phyloP scores from a whole-genome alignment of 2,329 filamentous ascomycete species.

The Paracamarosporium sp. region DNA sequence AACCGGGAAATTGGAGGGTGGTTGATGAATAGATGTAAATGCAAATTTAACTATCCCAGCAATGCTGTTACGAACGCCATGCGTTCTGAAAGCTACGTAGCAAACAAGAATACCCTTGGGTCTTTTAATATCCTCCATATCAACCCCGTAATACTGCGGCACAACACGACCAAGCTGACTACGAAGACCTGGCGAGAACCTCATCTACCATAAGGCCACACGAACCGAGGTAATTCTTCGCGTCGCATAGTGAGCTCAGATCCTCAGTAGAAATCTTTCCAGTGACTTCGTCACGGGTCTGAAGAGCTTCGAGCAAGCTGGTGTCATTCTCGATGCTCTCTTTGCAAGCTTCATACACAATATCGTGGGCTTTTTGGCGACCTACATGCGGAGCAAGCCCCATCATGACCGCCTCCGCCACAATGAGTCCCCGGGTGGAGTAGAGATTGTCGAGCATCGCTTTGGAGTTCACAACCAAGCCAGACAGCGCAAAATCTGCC shows the following conservation, averaged over 20 bases:
- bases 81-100: slow-evolving; percentile 20
- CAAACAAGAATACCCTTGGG: neutral
- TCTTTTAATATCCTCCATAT: slow-evolving; percentile 16
- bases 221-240: slow-evolving; percentile 53
- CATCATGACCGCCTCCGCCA: slow-evolving; percentile 69
- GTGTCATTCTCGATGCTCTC: slow-evolving; percentile 54
- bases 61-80: slow-evolving; percentile 20
- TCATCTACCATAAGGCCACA: slow-evolving; percentile 45
- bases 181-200: slow-evolving; percentile 38
- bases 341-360: slow-evolving; percentile 63
- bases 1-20: slow-evolving; percentile 30
- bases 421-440: slow-evolving; percentile 61
- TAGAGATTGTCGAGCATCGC: slow-evolving; percentile 60
- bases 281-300: slow-evolving; percentile 50
- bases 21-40: slow-evolving; percentile 18
- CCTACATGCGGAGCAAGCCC: slow-evolving; percentile 60
- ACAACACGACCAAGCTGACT: slow-evolving; percentile 13
- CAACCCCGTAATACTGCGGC: neutral
- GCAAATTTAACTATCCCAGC: slow-evolving; percentile 21
- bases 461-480: slow-evolving; percentile 58
- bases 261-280: slow-evolving; percentile 53
- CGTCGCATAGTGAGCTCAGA: slow-evolving; percentile 63
- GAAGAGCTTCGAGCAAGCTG: slow-evolving; percentile 53
- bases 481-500: slow-evolving; percentile 60
- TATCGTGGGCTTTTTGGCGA: slow-evolving; percentile 61